Percentiles rank a stretch among this genome's conserved stretches.
These are phyloP conservation scores for Backusella parvicylindrica DNA, from an alignment of 192 early-diverging fungal genomes.

Conservation along the genomic window DNA sequence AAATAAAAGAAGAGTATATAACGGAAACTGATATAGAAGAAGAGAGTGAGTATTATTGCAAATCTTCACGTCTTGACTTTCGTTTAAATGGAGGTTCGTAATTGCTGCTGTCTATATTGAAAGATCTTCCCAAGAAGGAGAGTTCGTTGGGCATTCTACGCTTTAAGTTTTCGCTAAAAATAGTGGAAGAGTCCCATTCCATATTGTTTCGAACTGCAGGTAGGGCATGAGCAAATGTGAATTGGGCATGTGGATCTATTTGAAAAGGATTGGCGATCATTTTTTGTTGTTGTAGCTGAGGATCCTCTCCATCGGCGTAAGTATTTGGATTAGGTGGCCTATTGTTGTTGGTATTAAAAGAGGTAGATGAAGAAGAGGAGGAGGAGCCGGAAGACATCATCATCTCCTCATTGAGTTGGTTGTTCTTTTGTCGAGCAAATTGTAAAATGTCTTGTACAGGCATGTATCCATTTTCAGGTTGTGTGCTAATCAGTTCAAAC, in stretches of 20 bases:
- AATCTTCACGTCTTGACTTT: constrained; percentile 21
- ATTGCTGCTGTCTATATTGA: constrained; percentile 13
- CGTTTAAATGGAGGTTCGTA: constrained; percentile 33
- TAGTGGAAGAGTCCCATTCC: background rate
- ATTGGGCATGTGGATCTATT: constrained; percentile 33
- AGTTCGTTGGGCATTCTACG: constrained; percentile 21
- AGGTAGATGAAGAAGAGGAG: constrained; percentile 8
- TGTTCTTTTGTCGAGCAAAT: constrained; percentile 33
- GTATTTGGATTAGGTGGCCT: background rate
- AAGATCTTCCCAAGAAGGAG: constrained; percentile 31
- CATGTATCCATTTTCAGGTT: constrained; percentile 34
- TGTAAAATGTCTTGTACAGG: constrained; percentile 34
- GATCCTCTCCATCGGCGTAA: background rate
- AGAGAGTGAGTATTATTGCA: background rate
- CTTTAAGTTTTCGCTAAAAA: constrained; percentile 9
- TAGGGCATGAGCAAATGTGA: constrained; percentile 30
- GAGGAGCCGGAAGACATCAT: background rate
- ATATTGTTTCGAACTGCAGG: background rate
- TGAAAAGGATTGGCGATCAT: constrained; percentile 26
- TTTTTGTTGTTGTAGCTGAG: background rate
- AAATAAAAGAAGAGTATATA: too few relatives aligned
- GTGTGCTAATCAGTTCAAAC: constrained; percentile 43
- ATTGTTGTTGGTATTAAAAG: background rate
- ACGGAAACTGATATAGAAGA: too few relatives aligned
- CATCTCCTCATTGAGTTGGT: constrained; percentile 28